phyloP scores from a whole-genome alignment of 1,139 yeast genomes.

The Wickerhamiella infanticola region DNA sequence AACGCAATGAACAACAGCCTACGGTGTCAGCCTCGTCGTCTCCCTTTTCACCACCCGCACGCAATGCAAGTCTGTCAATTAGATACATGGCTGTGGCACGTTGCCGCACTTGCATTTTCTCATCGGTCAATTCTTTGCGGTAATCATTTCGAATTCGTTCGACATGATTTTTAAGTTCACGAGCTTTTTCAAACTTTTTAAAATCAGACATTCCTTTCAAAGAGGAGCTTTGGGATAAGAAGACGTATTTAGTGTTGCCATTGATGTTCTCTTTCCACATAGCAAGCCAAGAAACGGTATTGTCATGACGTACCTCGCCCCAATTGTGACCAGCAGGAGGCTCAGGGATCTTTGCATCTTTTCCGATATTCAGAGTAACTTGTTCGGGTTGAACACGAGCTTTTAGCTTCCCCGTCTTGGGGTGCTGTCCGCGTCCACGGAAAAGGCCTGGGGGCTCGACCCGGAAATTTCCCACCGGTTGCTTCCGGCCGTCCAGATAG shows the following conservation, averaged over 20 bases:
- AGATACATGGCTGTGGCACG: slow-evolving; percentile 88
- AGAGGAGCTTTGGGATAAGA: slow-evolving; percentile 84
- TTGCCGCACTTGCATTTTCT: slow-evolving; percentile 74
- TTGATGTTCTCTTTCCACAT: slow-evolving; percentile 94
- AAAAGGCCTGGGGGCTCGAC: slow-evolving; percentile 94
- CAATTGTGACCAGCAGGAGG: slow-evolving; percentile 83
- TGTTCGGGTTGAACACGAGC: slow-evolving; percentile 74
- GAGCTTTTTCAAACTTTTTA: slow-evolving; percentile 85
- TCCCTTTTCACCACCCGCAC: slow-evolving; percentile 97
- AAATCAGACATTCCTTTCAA: slow-evolving; percentile 82
- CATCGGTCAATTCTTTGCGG: slow-evolving; percentile 50
- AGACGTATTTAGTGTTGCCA: slow-evolving; percentile 69
- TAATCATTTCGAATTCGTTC: slow-evolving; percentile 65
- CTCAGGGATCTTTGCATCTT: slow-evolving; percentile 54
- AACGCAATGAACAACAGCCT: slow-evolving; percentile 89
- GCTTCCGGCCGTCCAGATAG: slow-evolving; percentile 70
- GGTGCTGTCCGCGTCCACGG: slow-evolving; percentile 95
- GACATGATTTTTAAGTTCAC: slow-evolving; percentile 62
- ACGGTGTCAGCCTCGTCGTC: slow-evolving; percentile 98
- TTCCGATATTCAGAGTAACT: slow-evolving; percentile 68
- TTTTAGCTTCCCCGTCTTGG: slow-evolving; percentile 73
- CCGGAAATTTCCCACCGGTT: slow-evolving; percentile 83
- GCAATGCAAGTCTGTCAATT: slow-evolving; percentile 84
- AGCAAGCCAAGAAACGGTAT: slow-evolving; percentile 89
- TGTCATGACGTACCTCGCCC: slow-evolving; percentile 83